Base-by-base conservation (phyloP, 441 rosid species). In the Mallotus repandus region DNA sequence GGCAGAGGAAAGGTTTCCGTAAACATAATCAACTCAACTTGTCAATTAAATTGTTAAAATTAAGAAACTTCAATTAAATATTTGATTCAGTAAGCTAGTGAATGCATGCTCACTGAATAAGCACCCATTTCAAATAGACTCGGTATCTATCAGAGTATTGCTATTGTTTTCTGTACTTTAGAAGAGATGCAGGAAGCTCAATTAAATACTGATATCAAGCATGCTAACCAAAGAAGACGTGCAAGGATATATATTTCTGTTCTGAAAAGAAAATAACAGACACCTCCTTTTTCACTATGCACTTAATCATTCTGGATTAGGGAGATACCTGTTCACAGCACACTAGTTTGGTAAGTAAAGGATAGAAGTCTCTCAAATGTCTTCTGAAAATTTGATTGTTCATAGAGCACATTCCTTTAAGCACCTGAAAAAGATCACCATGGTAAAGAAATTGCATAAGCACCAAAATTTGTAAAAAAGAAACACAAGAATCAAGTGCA, bases 401-500 rank as follows among this genome's bases (percentile, higher is more conserved):
- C 98, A 96, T 94, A 67, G 72, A 91, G 85, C 93, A 94, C 99
- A 96, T 96, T 83, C 96, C 92, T 81, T 87, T 89, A 59, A 94
- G 90, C 77, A 94, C 99, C 99, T 96, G 87, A 76, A 82, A 76
- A 82, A 86, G 46, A 72, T 72, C 43, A 76, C 54, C 13, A 68
- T 4, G 4, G 7, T 32, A 19, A 49, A 68, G 10, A 38, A 54
- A 38, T 32, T n/a, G 13, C n/a, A 25, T 13, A 29, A 49, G 25
- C 56, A 19, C 60, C 21, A 22, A 22, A 25, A 46, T 55, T 15
- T 15, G 7, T 12, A 22, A 15, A 72, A 70, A 22, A 1, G 25
- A 50, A 14, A 14, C 5, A 10, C 13, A 59, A n/a, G 43, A 15
- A 72, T 9, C 29, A 35, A 16, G 75, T 63, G 53, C 22, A 62